These are phyloP conservation scores for Plectosphaerella sp. DNA, from an alignment of 2,329 filamentous ascomycete species.

Conservation along the genomic window DNA sequence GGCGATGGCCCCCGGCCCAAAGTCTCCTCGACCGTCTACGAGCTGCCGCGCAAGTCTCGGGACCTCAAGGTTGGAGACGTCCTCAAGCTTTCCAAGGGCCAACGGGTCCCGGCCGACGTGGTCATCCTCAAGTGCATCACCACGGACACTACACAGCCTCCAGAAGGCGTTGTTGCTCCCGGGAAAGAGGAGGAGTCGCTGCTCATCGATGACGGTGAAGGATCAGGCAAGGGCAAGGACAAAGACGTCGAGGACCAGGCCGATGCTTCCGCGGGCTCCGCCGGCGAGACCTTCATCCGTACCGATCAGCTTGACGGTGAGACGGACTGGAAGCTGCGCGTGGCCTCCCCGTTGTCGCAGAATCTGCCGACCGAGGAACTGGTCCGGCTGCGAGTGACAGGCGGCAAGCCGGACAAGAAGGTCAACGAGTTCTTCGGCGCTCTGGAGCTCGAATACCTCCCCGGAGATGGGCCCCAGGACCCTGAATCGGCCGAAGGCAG, in stretches of 20 bases:
- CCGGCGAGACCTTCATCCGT: conserved; percentile 90
- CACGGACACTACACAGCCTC: conserved; percentile 40
- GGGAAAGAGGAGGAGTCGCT: conserved; percentile 29
- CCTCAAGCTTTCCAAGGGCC: conserved; percentile 86
- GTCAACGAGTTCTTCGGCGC: conserved; percentile 96
- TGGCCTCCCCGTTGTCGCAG: conserved; percentile 84
- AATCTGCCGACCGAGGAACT: conserved; percentile 70
- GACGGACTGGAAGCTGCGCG: conserved; percentile 94
- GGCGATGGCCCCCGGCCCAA: conserved; percentile 27
- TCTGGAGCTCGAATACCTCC: conserved; percentile 60
- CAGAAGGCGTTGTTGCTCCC: conserved; percentile 12
- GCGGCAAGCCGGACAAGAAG: conserved; percentile 85
- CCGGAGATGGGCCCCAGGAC: conserved; percentile 29
- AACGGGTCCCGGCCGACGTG: conserved; percentile 90
- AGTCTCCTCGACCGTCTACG: conserved; percentile 51
- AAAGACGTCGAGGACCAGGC: conserved; percentile 24
- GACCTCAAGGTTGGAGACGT: conserved; percentile 94
- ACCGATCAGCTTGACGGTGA: conserved; percentile 97
- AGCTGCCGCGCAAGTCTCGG: conserved; percentile 75
- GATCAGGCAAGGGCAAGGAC: conserved; percentile 20
- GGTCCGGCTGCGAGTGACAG: conserved; percentile 64
- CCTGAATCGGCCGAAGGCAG: conserved; percentile 21
- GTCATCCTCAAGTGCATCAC: conserved; percentile 81
- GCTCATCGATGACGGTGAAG: conserved; percentile 31
- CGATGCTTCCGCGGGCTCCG: conserved; percentile 34